Percentiles rank a stretch among this genome's conserved stretches.
Conservation (phyloP, 73 alveolate genomes). For the Paramecium bursaria region DNA sequence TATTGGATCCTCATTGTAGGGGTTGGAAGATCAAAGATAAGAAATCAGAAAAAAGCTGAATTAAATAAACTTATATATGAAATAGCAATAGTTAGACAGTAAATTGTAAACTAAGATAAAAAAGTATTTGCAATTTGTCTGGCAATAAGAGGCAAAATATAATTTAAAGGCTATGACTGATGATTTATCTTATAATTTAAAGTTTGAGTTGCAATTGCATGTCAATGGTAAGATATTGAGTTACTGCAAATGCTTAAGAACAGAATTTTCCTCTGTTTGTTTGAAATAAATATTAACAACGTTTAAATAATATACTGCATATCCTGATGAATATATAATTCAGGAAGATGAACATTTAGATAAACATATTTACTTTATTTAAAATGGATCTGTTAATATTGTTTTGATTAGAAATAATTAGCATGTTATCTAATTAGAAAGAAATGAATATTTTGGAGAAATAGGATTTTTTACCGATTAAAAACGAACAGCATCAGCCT, state of each 20-base stretch:
- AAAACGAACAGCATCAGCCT: conserved; percentile 43
- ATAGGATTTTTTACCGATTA: conserved; percentile 38
- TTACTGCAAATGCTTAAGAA: conserved; percentile 31
- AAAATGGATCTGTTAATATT: conserved; percentile 20
- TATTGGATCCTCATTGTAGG: conserved; percentile 70
- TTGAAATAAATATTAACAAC: conserved; percentile 4
- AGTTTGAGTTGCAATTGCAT: conserved; percentile 16
- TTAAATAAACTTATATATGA: conserved; percentile 18
- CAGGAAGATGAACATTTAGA: conserved; percentile 10
- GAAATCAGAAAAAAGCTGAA: conserved; percentile 28
- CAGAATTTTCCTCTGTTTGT: neutral
- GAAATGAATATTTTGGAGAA: conserved; percentile 50
- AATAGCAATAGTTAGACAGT: neutral
- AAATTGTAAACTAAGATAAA: conserved; percentile 8
- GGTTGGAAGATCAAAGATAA: conserved; percentile 63
- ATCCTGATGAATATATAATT: conserved; percentile 12
- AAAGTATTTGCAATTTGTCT: neutral
- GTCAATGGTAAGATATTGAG: conserved; percentile 48
- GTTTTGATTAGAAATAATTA: neutral
- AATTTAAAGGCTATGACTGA: conserved; percentile 32
- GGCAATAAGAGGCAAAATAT: conserved; percentile 46
- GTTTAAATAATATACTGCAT: conserved; percentile 41
- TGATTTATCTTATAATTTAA: conserved; percentile 29
- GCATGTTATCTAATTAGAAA: neutral
- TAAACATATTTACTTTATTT: conserved; percentile 18